Conservation (phyloP, 192 early-diverging fungal genomes). For the Oehlia diaphana region DNA sequence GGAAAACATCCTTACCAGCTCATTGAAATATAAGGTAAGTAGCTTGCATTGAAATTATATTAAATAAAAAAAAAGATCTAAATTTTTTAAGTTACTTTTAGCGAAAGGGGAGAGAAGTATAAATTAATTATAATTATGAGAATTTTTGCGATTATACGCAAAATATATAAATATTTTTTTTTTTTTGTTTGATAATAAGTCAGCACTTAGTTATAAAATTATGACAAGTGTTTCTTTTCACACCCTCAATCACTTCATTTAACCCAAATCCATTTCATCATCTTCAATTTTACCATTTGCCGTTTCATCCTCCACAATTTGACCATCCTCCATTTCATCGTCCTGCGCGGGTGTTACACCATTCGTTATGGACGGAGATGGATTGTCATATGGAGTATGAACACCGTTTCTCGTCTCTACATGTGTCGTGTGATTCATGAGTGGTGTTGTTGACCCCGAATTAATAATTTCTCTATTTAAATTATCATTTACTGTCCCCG, state of each 20-base stretch:
- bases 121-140: not conserved
- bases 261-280: not conserved
- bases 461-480: not conserved
- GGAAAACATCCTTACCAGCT: not conserved
- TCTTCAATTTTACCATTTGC: not conserved
- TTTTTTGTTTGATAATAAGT: not conserved
- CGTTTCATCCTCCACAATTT: not conserved
- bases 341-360: not conserved
- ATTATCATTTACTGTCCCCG: not conserved
- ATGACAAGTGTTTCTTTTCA: not conserved
- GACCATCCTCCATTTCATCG: not conserved
- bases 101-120: not conserved
- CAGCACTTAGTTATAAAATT: not conserved
- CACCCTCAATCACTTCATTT: not conserved
- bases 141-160: not conserved
- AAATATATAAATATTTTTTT: not conserved
- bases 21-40: not conserved
- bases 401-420: not conserved
- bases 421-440: not conserved
- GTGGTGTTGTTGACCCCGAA: not conserved
- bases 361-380: not conserved
- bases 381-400: not conserved
- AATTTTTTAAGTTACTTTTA: not conserved
- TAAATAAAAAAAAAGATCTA: not conserved
- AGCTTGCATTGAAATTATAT: not conserved